Base-by-base conservation (phyloP, 148 eudicot genomes). In the Amaranthus palmeri region DNA sequence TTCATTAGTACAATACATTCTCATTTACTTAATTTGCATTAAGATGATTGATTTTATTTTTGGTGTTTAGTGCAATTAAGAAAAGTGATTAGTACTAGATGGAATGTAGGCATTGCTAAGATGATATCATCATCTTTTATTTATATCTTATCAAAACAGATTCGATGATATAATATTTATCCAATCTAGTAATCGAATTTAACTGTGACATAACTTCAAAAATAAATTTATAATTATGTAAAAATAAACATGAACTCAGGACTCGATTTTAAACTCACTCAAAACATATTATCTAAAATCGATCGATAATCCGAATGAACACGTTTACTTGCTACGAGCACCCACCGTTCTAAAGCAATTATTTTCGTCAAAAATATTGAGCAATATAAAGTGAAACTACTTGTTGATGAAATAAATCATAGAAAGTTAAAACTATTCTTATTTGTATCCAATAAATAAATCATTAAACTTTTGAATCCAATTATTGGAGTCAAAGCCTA, bases 391-490 rank as follows among this genome's bases (percentile, higher is more conserved):
- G 49, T 54, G 15, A 53, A 17, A 51, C 48, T 25, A 15, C 60
- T 52, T 4, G 36, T 6, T 44, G 41, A 10, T 11, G 15, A 67
- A 47, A 49, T 4, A 67, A 41, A 65, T 47, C 69, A 67, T 67
- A 10, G 44, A 18, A 10, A 66, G 50, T 54, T 48, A 7, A 48
- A 45, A 42, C 46, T 61, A 61, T 40, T 43, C 7, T 44, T 5
- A 10, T 70, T 47, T 43, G 61, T 69, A 69, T 54, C 10, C 5
- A 47, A 45, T 42, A 42, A 42, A n/a, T n/a, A n/a, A 4, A 9
- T 3, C 6, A 25, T 61, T 59, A 63, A 61, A 72, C 68, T 72
- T 72, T 72, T 72, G 75, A 72, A 72, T 61, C 43, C 75, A 72
- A 72, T 53, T 61, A 72, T 72, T 52, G 62, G 68, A 43, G 68